Base-by-base conservation (phyloP, 805 yeast species). In the Kuraishia hungarica region DNA sequence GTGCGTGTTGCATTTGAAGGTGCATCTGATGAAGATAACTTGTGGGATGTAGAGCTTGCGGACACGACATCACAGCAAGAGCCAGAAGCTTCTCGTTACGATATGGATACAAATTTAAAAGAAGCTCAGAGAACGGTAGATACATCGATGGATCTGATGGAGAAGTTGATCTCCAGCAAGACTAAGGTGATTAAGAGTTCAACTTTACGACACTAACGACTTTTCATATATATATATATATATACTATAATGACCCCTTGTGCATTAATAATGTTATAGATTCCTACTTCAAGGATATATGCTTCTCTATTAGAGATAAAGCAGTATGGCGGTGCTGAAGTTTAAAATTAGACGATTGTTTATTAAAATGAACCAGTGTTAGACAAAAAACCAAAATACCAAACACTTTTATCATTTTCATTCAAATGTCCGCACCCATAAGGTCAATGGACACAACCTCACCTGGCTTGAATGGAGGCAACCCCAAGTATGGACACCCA, bases 381-480 rank as follows among this genome's bases (percentile, higher is more conserved):
- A 8, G 43, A 35, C 43, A 35, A 35, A 35, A 28, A 35, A 35
- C 11, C 43, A 10, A 35, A 8, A 35, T 35, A 35, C 43, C 43
- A 10, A 35, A 35, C 15, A 35, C 43, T 4, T 35, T 4, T 35
- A 35, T 35, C 43, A 7, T 15, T n/a, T 10, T 3, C 20, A 20
- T 4, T 66, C 61, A 88, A 62, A 88, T 76, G 67, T 89, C 96
- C 68, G 87, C 96, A 48, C 86, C 87, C 62, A 87, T 82, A 54
- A 82, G 80, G 63, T 81, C 90, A 59, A 93, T 72, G 35, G 86
- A 84, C 54, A 94, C 83, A 11, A 84, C 84, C 72, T 94, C 96
- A 53, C 99, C 99, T 1, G 98, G 99, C 72, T 91, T 91, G 79
- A 94, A 94, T 2, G 99, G 97, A 17, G 99, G 99, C 51, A 94